A percentile compares a stretch with the other conserved stretches of the same genome.
Evolutionary conservation across 2,329 filamentous ascomycete genomes (phyloP).

Genomic region (Colletotrichum sp.): DNA sequence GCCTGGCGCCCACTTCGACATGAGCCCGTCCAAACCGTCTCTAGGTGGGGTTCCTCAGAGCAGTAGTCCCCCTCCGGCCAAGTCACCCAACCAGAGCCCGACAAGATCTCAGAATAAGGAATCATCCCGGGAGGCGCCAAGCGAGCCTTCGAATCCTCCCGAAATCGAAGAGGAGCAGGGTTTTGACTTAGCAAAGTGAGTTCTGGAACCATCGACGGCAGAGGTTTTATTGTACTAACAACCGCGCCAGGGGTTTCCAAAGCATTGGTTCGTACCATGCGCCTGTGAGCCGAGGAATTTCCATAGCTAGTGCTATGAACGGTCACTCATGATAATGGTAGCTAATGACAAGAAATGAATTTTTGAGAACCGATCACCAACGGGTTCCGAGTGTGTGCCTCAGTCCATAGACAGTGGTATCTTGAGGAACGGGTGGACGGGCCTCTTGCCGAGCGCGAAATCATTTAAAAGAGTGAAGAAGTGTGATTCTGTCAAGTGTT

Average conservation of each 20-base stretch:
- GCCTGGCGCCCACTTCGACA: constrained; percentile 53
- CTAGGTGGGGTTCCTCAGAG: constrained; percentile 50
- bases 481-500: not conserved
- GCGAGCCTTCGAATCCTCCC: constrained; percentile 25
- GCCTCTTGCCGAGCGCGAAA: not conserved
- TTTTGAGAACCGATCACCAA: not conserved
- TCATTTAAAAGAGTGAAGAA: constrained; percentile 9
- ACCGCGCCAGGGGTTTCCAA: constrained; percentile 60
- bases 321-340: constrained; percentile 22
- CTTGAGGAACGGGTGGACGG: not conserved
- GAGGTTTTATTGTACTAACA: constrained; percentile 30
- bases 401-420: not conserved
- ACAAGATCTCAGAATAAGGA: constrained; percentile 34
- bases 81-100: constrained; percentile 60
- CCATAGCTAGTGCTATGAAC: constrained; percentile 46
- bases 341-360: not conserved
- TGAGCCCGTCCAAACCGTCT: constrained; percentile 60
- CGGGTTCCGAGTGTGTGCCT: not conserved
- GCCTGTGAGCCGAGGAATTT: constrained; percentile 51
- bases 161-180: constrained; percentile 55
- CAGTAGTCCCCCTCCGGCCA: constrained; percentile 63
- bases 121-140: constrained; percentile 17
- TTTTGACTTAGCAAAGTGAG: constrained; percentile 65
- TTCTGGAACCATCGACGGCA: not conserved
- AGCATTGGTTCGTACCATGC: constrained; percentile 69